Conservation (phyloP, 2,329 filamentous ascomycete species). For the Calonectria crousiana region DNA sequence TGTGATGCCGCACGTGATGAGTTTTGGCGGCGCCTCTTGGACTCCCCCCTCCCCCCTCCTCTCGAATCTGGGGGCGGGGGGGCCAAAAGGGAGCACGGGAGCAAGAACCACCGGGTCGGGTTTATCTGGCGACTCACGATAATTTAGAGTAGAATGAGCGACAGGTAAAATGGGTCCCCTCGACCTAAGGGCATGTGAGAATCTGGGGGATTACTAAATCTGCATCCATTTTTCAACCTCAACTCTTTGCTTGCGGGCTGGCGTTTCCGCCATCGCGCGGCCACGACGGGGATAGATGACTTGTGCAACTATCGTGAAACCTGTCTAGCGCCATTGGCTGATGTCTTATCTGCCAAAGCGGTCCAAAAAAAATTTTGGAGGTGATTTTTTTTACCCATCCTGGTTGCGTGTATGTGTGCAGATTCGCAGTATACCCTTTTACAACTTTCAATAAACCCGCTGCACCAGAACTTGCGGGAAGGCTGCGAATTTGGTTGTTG, state of each 20-base stretch:
- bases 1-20: constrained; percentile 9
- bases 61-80: constrained; percentile 13
- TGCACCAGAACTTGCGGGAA: background rate
- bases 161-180: constrained; percentile 17
- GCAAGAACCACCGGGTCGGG: constrained; percentile 5
- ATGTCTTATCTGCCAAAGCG: background rate
- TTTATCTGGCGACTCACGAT: constrained; percentile 13
- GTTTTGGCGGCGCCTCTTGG: background rate
- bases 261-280: background rate
- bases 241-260: background rate
- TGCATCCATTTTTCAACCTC: constrained; percentile 6
- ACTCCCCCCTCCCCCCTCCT: background rate
- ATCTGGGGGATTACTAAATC: background rate
- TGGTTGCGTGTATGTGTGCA: background rate
- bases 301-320: background rate
- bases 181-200: background rate
- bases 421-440: background rate
- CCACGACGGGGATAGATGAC: background rate
- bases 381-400: background rate
- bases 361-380: background rate
- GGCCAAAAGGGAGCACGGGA: background rate
- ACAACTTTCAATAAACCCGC: background rate
- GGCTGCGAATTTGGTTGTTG: background rate
- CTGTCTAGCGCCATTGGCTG: background rate
- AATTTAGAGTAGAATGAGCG: constrained; percentile 11